Base-by-base conservation (phyloP, 345 rosid genomes). In the Mercurialis annua region DNA sequence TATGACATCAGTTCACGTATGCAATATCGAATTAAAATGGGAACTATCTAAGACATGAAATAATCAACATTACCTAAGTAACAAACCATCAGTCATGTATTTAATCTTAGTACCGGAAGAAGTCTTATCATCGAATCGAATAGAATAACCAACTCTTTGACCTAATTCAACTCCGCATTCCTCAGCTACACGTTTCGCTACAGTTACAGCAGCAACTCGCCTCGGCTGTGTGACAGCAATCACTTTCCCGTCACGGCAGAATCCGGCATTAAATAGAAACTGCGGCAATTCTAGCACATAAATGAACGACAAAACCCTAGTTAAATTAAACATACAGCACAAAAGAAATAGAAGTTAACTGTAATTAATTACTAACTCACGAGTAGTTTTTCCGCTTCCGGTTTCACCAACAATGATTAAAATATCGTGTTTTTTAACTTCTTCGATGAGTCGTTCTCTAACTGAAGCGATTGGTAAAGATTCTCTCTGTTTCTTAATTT, bases 331-430 rank as follows among this genome's bases (percentile, higher is more conserved):
- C 58, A 62, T 1, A 67, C 27, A 21, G 26, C 7, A 49, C 12
- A 58, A 7, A 29, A 18, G 0, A 16, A 31, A 18, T 2, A 49
- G 16, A 31, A 64, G 40, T 3, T 9, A 43, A 43, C 4, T 6
- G 6, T 8, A 20, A n/a, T 18, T 38, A 24, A 38, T 40, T 21
- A 1, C 23, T 54, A 6, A 71, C 88, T 77, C 73, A 93, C 98
- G 98, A 40, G 98, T 93, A 16, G 97, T 89, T 79, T 93, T 93
- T 33, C 98, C 98, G 38, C 98, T 90, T 27, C 98, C 98, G 24
- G 98, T 93, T 81, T 90, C 98, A 15, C 97, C 98, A 64, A 93
- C 97, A n/a, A 93, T 77, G 16, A 90, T 89, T 67, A 93, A 59
- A 71, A 75, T 75, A 71, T 86, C 84, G 62, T 90, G 78, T 4